These are phyloP conservation scores for Lachancea thermotolerans DNA, from an alignment of 805 yeast species.

Conservation along the genomic window DNA sequence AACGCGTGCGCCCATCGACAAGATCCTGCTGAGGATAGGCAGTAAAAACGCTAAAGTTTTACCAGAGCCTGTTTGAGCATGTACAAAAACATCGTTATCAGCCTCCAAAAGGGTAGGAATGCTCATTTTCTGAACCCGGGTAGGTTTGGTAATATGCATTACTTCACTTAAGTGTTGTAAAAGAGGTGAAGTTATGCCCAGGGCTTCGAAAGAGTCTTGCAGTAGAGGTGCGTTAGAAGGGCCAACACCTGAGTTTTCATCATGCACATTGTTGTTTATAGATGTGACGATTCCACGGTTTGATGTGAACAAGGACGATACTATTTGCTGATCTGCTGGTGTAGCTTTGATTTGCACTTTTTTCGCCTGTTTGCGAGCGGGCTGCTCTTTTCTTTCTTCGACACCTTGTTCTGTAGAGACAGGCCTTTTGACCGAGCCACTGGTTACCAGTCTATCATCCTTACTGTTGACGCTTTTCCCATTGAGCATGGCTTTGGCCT, in stretches of 20 bases:
- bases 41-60: conserved; percentile 83
- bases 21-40: conserved; percentile 72
- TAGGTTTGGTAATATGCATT: conserved; percentile 59
- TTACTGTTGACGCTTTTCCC: conserved; percentile 34
- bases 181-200: conserved; percentile 57
- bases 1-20: conserved; percentile 43
- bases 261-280: conserved; percentile 34
- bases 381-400: background rate
- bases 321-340: conserved; percentile 41
- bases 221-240: conserved; percentile 84
- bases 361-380: background rate
- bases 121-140: conserved; percentile 78
- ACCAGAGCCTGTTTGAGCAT: conserved; percentile 98
- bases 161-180: conserved; percentile 48
- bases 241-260: conserved; percentile 28
- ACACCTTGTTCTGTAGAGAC: background rate
- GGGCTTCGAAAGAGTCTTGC: conserved; percentile 57
- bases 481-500: conserved; percentile 42
- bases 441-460: background rate
- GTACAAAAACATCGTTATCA: conserved; percentile 69
- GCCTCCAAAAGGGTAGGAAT: conserved; percentile 51
- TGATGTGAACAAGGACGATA: conserved; percentile 79
- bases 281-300: conserved; percentile 44
- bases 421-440: background rate
- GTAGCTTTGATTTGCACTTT: background rate